Percentiles rank a stretch among this genome's conserved stretches.
These are phyloP conservation scores for Alnus rubra DNA, from an alignment of 306 rosid genomes.

Conservation along the genomic window DNA sequence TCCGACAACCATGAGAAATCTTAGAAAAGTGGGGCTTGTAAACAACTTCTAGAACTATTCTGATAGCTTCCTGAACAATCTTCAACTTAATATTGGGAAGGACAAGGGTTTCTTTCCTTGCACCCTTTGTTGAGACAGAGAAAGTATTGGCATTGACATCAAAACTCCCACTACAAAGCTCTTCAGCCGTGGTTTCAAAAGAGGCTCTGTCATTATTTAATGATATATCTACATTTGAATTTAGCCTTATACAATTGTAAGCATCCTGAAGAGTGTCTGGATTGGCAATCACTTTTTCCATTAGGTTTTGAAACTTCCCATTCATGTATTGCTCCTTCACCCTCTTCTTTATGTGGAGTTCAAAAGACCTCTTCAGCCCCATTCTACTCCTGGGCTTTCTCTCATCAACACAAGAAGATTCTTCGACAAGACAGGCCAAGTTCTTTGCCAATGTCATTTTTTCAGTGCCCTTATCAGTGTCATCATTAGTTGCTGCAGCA, in stretches of 20 bases:
- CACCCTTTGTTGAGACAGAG: constrained; percentile 59
- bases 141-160: constrained; percentile 56
- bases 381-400: constrained; percentile 49
- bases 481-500: constrained; percentile 20
- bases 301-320: constrained; percentile 65
- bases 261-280: constrained; percentile 74
- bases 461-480: constrained; percentile 19
- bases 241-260: constrained; percentile 63
- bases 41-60: constrained; percentile 75
- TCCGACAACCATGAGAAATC: constrained; percentile 86
- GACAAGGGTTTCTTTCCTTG: constrained; percentile 54
- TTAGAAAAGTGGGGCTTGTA: constrained; percentile 77
- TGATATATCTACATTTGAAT: constrained; percentile 48
- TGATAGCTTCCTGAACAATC: constrained; percentile 81
- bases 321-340: constrained; percentile 62
- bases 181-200: constrained; percentile 55
- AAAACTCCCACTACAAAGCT: constrained; percentile 49
- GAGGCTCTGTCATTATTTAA: constrained; percentile 14
- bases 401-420: constrained; percentile 34
- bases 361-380: constrained; percentile 69
- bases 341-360: constrained; percentile 63
- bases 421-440: constrained; percentile 64
- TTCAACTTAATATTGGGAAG: constrained; percentile 73
- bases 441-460: constrained; percentile 52
- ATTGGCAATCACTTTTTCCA: constrained; percentile 65